phyloP scores from a whole-genome alignment of 495 filamentous ascomycete genomes.

The Niebla homalea region DNA sequence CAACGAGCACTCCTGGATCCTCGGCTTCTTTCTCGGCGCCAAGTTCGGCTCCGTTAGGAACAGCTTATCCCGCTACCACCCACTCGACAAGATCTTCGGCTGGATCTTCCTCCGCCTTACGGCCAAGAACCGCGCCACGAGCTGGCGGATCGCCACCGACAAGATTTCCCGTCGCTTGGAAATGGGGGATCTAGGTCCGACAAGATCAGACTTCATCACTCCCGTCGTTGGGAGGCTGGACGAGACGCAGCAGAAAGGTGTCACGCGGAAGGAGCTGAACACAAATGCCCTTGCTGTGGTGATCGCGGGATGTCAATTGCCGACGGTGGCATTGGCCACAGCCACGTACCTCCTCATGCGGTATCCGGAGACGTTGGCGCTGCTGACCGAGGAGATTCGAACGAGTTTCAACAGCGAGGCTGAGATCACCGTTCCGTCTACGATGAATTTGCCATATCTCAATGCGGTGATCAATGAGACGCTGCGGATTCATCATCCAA shows the following conservation, averaged over 20 bases:
- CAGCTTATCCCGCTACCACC: constrained; percentile 5
- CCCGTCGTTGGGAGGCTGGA: constrained; percentile 4
- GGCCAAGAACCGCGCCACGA: constrained; percentile 1
- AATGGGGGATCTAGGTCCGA: constrained; percentile 4
- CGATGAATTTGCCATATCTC: constrained; percentile 18
- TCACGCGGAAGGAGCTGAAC: constrained; percentile 9
- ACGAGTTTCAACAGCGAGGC: constrained; percentile 8
- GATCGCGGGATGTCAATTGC: constrained; percentile 12
- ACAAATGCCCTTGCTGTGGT: constrained; percentile 10
- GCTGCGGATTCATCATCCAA: constrained; percentile 30
- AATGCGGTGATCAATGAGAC: constrained; percentile 41
- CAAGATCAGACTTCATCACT: constrained; percentile 9
- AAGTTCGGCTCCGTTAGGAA: constrained; percentile 12
- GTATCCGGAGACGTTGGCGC: constrained; percentile 1
- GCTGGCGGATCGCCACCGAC: constrained; percentile 4
- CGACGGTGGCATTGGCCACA: constrained; percentile 7
- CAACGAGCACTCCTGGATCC: constrained; percentile 8
- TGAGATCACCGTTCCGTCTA: background rate
- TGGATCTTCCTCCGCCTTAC: constrained; percentile 10
- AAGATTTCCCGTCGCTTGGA: constrained; percentile 9
- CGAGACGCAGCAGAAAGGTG: constrained; percentile 3
- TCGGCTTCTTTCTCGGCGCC: constrained; percentile 8
- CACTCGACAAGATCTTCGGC: constrained; percentile 10
- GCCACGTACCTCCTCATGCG: constrained; percentile 10
- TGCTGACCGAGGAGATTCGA: constrained; percentile 3